Conservation (phyloP, 352 stramenopile species). For the Pythium dissotocum region DNA sequence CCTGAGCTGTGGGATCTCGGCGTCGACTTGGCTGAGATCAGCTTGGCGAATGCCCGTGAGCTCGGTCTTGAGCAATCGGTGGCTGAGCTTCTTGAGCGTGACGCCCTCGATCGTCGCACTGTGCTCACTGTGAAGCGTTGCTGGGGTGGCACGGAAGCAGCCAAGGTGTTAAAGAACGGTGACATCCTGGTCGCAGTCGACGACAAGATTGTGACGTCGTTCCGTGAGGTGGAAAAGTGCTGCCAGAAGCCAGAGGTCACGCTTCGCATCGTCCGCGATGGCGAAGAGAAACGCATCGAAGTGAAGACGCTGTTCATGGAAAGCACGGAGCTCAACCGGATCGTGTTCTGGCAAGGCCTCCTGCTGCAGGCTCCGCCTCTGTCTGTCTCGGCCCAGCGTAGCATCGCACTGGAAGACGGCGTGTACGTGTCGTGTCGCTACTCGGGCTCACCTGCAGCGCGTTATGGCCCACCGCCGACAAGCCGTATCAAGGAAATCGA, state of each 20-base stretch:
- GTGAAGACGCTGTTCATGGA: conserved; percentile 84
- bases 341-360: conserved; percentile 92
- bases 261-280: conserved; percentile 87
- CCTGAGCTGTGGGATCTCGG: conserved; percentile 81
- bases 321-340: conserved; percentile 87
- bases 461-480: conserved; percentile 86
- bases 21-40: conserved; percentile 88
- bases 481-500: conserved; percentile 92
- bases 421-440: conserved; percentile 89
- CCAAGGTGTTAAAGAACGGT: conserved; percentile 72
- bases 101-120: conserved; percentile 65
- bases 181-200: conserved; percentile 89
- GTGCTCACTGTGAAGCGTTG: conserved; percentile 79
- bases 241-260: conserved; percentile 76
- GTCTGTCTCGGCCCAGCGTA: conserved; percentile 81
- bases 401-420: conserved; percentile 80
- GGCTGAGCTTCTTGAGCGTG: conserved; percentile 72
- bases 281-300: conserved; percentile 60
- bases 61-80: conserved; percentile 83
- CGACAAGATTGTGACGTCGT: conserved; percentile 81
- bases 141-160: conserved; percentile 73
- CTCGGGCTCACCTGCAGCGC: conserved; percentile 85
- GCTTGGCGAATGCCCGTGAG: conserved; percentile 85
- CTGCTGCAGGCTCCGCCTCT: conserved; percentile 88
- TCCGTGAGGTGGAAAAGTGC: conserved; percentile 82